phyloP scores from a whole-genome alignment of 345 rosid genomes.

The Turritis glabra region DNA sequence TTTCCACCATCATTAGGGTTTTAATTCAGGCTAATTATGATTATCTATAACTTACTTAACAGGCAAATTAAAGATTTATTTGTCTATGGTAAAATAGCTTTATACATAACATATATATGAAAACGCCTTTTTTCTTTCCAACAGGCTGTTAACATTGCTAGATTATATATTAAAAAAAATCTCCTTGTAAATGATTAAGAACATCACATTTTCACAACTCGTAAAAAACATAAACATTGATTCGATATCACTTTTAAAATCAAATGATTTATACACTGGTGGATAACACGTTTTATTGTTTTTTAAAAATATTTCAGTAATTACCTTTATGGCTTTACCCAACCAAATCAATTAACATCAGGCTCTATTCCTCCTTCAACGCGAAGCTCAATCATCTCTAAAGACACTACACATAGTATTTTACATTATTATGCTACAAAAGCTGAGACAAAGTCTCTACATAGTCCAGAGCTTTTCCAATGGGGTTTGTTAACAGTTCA shows the following conservation, averaged over 20 bases:
- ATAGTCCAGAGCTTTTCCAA: background rate
- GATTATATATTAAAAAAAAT: background rate
- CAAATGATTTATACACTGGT: background rate
- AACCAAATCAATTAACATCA: slow-evolving; percentile 17
- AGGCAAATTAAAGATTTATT: background rate
- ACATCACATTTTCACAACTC: background rate
- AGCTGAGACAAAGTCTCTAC: slow-evolving; percentile 5
- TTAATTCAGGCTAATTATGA: background rate
- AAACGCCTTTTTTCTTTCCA: too few relatives aligned
- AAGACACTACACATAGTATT: background rate
- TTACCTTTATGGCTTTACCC: slow-evolving; percentile 19
- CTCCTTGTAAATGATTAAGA: too few relatives aligned
- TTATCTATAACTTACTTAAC: slow-evolving; percentile 6
- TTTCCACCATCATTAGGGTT: slow-evolving; percentile 18
- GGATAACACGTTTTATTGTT: background rate
- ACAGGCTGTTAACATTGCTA: background rate
- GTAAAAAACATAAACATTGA: background rate
- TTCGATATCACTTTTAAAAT: background rate
- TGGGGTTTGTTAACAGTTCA: background rate
- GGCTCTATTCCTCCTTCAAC: slow-evolving; percentile 3
- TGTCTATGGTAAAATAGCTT: background rate
- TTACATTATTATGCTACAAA: slow-evolving; percentile 20
- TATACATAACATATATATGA: too few relatives aligned
- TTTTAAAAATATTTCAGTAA: background rate
- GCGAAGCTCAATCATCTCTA: slow-evolving; percentile 22